phyloP scores from a whole-genome alignment of 1,139 yeast genomes.

The Tardiomyces blankii region DNA sequence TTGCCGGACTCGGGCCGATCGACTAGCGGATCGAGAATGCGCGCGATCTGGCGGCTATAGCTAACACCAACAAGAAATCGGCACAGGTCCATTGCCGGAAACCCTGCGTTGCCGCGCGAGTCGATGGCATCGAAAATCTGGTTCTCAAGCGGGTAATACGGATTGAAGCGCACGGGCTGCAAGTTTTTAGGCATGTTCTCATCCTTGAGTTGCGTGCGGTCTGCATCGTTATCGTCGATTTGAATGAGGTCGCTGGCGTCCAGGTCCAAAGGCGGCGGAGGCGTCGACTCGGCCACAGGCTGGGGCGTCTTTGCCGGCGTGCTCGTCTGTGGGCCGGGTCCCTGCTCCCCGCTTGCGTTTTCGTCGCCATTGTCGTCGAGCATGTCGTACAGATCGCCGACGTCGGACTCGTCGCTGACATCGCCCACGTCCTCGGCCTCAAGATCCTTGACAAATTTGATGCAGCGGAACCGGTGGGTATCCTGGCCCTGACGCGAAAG shows the following conservation, averaged over 20 bases:
- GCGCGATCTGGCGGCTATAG: not conserved
- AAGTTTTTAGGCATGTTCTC: too few relatives aligned
- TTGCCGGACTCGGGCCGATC: not conserved
- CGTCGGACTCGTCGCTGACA: not conserved
- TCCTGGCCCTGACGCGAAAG: not conserved
- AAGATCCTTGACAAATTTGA: not conserved
- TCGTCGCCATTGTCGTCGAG: too few relatives aligned
- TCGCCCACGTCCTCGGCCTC: not conserved
- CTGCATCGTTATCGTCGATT: too few relatives aligned
- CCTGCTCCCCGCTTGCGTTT: too few relatives aligned
- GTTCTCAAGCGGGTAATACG: slow-evolving; percentile 48
- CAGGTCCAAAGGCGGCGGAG: too few relatives aligned
- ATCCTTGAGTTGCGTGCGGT: too few relatives aligned
- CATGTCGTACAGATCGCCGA: not conserved
- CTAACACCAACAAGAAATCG: slow-evolving; percentile 38
- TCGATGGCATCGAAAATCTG: slow-evolving; percentile 46
- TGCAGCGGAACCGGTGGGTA: not conserved
- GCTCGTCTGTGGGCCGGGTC: too few relatives aligned
- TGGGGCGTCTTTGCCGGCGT: too few relatives aligned
- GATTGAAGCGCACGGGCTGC: slow-evolving; percentile 28
- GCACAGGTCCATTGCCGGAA: slow-evolving; percentile 45
- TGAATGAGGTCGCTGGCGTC: too few relatives aligned
- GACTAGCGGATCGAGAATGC: not conserved
- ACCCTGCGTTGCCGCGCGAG: slow-evolving; percentile 35
- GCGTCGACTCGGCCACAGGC: too few relatives aligned